phyloP scores from a whole-genome alignment of 1,284 basidiomycete species.

The Agaricales sp. region DNA sequence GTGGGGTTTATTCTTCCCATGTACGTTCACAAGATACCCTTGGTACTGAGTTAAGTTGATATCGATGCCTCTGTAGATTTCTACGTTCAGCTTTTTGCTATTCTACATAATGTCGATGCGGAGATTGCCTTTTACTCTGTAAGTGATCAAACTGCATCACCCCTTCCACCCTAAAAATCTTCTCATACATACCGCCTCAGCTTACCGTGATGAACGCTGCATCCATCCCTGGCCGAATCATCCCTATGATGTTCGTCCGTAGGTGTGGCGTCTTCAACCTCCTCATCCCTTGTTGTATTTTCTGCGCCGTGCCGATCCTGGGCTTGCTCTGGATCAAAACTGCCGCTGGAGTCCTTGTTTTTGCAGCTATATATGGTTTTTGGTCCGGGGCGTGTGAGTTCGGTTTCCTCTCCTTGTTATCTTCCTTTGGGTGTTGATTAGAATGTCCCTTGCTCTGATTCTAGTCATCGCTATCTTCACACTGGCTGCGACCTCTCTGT shows the following conservation, averaged over 20 bases:
- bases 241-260: conserved; percentile 13
- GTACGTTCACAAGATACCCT: conserved; percentile 3
- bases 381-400: conserved; percentile 27
- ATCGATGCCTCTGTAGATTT: conserved; percentile 14
- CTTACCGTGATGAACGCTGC: conserved; percentile 21
- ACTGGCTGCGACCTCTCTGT: conserved; percentile 5
- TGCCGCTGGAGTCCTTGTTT: conserved; percentile 18
- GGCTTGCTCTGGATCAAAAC: conserved; percentile 21
- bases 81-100: conserved; percentile 16
- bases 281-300: conserved; percentile 14
- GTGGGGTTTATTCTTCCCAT: conserved; percentile 11
- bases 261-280: conserved; percentile 20
- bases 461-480: conserved; percentile 6
- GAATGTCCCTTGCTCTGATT: not conserved
- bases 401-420: not conserved
- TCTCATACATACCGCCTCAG: conserved; percentile 11
- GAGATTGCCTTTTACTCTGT: conserved; percentile 17
- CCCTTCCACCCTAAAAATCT: not conserved
- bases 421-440: not conserved
- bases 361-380: conserved; percentile 27
- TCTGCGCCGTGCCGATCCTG: conserved; percentile 20
- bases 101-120: conserved; percentile 14
- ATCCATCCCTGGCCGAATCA: conserved; percentile 19
- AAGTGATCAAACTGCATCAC: conserved; percentile 7
- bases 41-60: not conserved